Base-by-base conservation (phyloP, 2,329 filamentous ascomycete species). In the Monilinia laxa region DNA sequence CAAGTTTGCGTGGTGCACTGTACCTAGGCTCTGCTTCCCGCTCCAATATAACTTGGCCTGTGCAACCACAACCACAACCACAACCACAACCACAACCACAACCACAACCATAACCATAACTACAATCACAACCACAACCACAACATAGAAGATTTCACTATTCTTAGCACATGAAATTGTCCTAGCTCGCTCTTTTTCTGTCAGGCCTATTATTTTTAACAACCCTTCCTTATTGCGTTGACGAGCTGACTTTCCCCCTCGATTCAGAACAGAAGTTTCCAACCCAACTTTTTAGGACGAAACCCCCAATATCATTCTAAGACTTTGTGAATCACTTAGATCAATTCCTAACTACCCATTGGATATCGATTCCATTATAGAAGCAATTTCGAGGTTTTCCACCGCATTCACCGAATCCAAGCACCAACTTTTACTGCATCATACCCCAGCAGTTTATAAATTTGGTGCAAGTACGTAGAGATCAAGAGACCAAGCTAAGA, bases 31-130 rank as follows among this genome's bases (percentile, higher is more conserved):
- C 58, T 51, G 31, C n/a, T 62, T 62, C 58, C 58, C 58, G 58
- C 58, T 62, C 45, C 58, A 62, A 62, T 62, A 62, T 62, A 62
- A 51, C 58, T 62, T 62, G 38, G 52, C 11, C 62, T 23, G 52
- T 58, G 62, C 62, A 45, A 58, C 51, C 12, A 20, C 25, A 62
- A 25, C 28, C 3, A 42, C n/a, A 51, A 51, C 11, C n/a, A 20
- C 25, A 53, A 25, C 28, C 2, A 42, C 47, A 51, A 51, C 11
- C n/a, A 55, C 47, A 51, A 51, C 14, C 5, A 55, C 57, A 60
- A 49, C 57, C 2, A 40, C 45, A 47, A 47, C 18, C 45, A 47
- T 20, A 47, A 47, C 20, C 10, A 55, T 28, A 47, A 60, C 42
- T 42, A 60, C 58, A 62, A 38, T 28, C 45, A 47, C 45, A 47